These are phyloP conservation scores for Thymus mandschuricus DNA, from an alignment of 257 asterid genomes.

Conservation along the genomic window DNA sequence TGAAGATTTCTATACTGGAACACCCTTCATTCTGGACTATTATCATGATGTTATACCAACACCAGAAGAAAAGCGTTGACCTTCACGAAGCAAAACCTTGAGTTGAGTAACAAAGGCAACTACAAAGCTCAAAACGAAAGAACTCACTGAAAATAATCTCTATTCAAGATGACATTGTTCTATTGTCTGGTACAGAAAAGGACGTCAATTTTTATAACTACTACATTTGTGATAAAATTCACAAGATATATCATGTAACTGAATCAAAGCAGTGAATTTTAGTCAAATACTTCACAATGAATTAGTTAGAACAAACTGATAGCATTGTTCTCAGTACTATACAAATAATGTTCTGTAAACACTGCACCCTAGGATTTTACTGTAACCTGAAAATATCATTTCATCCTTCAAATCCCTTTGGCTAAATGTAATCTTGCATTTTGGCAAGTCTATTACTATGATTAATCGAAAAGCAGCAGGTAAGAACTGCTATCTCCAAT, in stretches of 20 bases:
- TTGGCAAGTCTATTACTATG: neutral
- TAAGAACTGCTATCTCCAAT: neutral
- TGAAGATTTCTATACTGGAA: neutral
- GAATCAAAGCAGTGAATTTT: slow-evolving; percentile 3
- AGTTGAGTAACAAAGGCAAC: slow-evolving; percentile 4
- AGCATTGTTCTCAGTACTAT: neutral
- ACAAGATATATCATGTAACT: slow-evolving; percentile 7
- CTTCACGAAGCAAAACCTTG: slow-evolving; percentile 7
- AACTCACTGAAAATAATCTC: slow-evolving; percentile 11
- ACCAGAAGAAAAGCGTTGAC: slow-evolving; percentile 11
- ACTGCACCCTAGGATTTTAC: neutral
- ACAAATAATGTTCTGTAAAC: neutral
- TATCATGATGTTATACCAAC: slow-evolving; percentile 2
- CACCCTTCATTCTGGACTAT: slow-evolving; percentile 10
- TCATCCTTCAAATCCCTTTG: neutral
- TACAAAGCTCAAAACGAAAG: slow-evolving; percentile 7
- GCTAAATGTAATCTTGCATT: neutral
- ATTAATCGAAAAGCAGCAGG: neutral
- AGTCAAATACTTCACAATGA: neutral
- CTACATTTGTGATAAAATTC: neutral
- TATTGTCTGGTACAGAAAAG: neutral
- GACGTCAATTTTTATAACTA: slow-evolving; percentile 11
- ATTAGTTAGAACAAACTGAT: neutral
- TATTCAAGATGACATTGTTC: slow-evolving; percentile 6
- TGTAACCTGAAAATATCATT: neutral